Conservation (phyloP, 192 early-diverging fungal genomes). For the Linnemannia exigua region DNA sequence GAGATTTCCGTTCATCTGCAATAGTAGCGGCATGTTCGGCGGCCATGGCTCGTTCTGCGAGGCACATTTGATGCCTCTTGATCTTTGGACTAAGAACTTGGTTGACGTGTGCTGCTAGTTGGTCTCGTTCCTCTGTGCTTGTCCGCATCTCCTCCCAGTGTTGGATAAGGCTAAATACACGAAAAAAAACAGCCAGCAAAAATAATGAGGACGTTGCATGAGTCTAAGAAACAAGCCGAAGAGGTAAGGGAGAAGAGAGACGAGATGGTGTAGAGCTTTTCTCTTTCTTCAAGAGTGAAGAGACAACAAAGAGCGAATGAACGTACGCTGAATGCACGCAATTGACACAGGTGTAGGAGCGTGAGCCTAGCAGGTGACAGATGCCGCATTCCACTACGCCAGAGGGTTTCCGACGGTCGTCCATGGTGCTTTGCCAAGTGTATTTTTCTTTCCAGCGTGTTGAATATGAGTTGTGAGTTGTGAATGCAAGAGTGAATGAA, state of each 20-base stretch:
- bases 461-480: background rate
- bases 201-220: background rate
- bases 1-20: conserved; percentile 21
- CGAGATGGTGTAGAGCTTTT: background rate
- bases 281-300: background rate
- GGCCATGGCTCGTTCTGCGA: conserved; percentile 47
- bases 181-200: background rate
- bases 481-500: background rate
- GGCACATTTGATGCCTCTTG: conserved; percentile 46
- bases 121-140: conserved; percentile 25
- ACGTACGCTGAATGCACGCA: conserved; percentile 52
- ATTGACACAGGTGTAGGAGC: conserved; percentile 49
- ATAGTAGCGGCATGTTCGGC: conserved; percentile 30
- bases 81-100: conserved; percentile 49
- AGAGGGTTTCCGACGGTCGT: conserved; percentile 7
- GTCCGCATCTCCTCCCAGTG: conserved; percentile 41
- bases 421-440: conserved; percentile 18
- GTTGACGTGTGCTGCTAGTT: conserved; percentile 34
- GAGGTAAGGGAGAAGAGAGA: background rate
- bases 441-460: background rate
- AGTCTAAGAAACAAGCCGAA: background rate
- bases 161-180: conserved; percentile 14
- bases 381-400: conserved; percentile 39
- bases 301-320: background rate
- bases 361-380: conserved; percentile 39